These are phyloP conservation scores for Pseudopyrenochaeta lycopersici DNA, from an alignment of 2,329 filamentous ascomycete genomes.

Conservation along the genomic window DNA sequence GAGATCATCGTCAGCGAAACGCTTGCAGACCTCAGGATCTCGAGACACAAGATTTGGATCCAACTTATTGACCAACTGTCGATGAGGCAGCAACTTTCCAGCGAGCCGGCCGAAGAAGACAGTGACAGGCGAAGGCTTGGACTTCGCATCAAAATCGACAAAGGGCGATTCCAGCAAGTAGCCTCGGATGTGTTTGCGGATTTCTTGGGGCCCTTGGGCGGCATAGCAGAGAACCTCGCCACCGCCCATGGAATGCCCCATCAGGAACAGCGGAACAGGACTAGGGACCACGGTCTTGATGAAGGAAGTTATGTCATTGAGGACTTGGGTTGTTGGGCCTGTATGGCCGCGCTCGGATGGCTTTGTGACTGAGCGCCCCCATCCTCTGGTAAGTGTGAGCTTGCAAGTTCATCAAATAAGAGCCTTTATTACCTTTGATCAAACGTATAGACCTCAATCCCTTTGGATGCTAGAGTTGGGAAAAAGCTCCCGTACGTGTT, in stretches of 20 bases:
- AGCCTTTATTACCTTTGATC: slow-evolving; percentile 69
- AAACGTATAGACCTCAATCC: slow-evolving; percentile 79
- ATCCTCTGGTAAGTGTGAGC: slow-evolving; percentile 65
- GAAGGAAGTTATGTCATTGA: slow-evolving; percentile 82
- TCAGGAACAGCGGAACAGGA: slow-evolving; percentile 75
- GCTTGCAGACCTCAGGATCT: slow-evolving; percentile 69
- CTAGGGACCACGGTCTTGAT: slow-evolving; percentile 67
- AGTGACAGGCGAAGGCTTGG: slow-evolving; percentile 70
- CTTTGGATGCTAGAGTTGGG: slow-evolving; percentile 70
- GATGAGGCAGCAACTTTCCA: slow-evolving; percentile 71
- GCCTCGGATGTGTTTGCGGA: slow-evolving; percentile 71
- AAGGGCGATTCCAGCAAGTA: slow-evolving; percentile 83
- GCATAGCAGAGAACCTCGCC: slow-evolving; percentile 74
- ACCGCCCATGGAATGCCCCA: slow-evolving; percentile 93
- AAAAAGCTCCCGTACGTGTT: slow-evolving; percentile 81
- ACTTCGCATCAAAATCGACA: slow-evolving; percentile 73
- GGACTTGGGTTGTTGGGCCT: slow-evolving; percentile 75
- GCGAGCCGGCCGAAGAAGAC: slow-evolving; percentile 73
- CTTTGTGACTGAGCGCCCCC: slow-evolving; percentile 76
- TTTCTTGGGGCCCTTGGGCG: slow-evolving; percentile 55
- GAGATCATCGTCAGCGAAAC: slow-evolving; percentile 71
- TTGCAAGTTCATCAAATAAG: background rate
- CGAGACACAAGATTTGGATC: slow-evolving; percentile 71
- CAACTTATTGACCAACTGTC: slow-evolving; percentile 73
- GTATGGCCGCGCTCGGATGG: slow-evolving; percentile 73